Conservation (phyloP, 805 yeast species). For the Phaffomyces antillensis region DNA sequence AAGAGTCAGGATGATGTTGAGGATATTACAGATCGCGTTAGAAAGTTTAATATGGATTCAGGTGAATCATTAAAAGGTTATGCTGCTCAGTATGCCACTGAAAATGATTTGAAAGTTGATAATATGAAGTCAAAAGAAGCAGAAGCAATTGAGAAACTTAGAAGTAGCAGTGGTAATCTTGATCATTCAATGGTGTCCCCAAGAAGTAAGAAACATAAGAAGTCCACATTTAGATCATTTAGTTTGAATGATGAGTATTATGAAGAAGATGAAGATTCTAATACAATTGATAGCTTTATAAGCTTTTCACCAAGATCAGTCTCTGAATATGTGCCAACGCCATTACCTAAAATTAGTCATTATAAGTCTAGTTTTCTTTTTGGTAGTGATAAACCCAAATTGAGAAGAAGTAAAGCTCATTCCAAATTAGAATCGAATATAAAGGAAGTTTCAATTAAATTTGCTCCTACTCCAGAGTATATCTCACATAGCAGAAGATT, state of each 20-base stretch:
- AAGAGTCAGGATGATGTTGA: too few species aligned
- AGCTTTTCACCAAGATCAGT: constrained; percentile 1
- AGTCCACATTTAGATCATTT: not conserved
- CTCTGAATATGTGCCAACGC: constrained; percentile 14
- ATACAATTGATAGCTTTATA: constrained; percentile 2
- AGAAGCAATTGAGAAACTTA: constrained; percentile 10
- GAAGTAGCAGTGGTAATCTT: not conserved
- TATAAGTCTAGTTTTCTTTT: constrained; percentile 1
- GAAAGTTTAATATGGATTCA: constrained; percentile 16
- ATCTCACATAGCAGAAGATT: not conserved
- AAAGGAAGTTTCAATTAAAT: constrained; percentile 9
- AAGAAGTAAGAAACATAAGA: not conserved
- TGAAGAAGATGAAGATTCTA: not conserved
- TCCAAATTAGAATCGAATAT: constrained; percentile 1
- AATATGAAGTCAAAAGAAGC: constrained; percentile 1
- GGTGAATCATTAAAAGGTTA: constrained; percentile 18
- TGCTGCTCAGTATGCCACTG: constrained; percentile 12
- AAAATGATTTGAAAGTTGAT: constrained; percentile 9
- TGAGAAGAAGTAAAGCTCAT: not conserved
- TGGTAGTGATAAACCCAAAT: not conserved
- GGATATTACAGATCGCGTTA: not conserved
- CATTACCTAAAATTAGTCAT: constrained; percentile 4
- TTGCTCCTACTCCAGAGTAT: constrained; percentile 15
- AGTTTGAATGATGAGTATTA: too few species aligned
- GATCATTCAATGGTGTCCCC: too few species aligned